Evolutionary conservation across 805 yeast genomes (phyloP), one percentile per base, ranked within the genome.

Genomic region (Barnettozyma pratensis): DNA sequence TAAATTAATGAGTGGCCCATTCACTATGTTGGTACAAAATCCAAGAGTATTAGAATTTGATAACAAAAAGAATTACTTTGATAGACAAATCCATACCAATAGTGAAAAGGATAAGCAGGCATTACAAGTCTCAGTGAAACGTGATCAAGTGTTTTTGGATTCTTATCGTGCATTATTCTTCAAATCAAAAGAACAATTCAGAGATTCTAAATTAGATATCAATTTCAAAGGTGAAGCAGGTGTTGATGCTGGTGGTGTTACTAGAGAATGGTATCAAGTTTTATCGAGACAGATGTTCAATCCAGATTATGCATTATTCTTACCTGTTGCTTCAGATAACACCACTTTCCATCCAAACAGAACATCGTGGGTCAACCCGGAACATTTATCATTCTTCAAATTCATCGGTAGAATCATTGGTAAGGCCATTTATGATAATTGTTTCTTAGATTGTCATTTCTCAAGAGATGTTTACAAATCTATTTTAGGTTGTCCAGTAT

Each of bases 211-310:
- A 55, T 69, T 94, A 56, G 91, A 85, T 44, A 80, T 94, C 39
- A 76, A 77, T n/a, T 94, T 94, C 70, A 82, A 82, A 53, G 96
- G 96, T 1, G 99, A 94, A 66, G 85, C 85, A 47, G 99, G 98
- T 56, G 87, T 94, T 43, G 99, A 94, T 73, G 99, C 96, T 4
- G 99, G 99, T 56, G 99, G 99, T 38, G 83, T 94, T 12, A 87
- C 97, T 0, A 75, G 99, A 60, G 99, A 94, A 65, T 94, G 99
- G 99, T 91, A 85, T 61, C 97, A 91, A 63, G 96, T 91, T 5
- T 68, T 94, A 42, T 83, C 97, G 0, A 75, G 97, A 53, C 97
- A 92, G 64, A 91, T 94, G 88, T 89, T 94, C 69, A 90, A 92
- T 63, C 95, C 98, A 0, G 96, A 89, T 60, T 90, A 90, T 69